These are phyloP conservation scores for Naumovozyma baii DNA, from an alignment of 805 yeast genomes.

Conservation along the genomic window DNA sequence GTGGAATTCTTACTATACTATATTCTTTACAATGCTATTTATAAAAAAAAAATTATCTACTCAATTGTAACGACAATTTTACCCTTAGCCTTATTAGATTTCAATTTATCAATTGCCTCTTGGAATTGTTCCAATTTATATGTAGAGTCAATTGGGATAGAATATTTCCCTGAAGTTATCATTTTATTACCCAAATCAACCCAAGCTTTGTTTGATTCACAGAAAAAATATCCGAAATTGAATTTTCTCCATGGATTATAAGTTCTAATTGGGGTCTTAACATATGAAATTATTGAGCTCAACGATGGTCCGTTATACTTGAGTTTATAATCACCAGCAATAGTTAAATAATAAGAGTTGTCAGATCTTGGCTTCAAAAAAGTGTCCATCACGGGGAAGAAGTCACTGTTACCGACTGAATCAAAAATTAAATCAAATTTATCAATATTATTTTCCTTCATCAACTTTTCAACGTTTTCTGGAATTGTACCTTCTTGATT, in stretches of 20 bases:
- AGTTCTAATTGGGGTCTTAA: constrained; percentile 6
- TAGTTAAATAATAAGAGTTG: constrained; percentile 41
- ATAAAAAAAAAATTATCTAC: too few relatives aligned
- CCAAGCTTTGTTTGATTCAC: constrained; percentile 4
- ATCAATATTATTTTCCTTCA: constrained; percentile 26
- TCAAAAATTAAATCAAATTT: constrained; percentile 55
- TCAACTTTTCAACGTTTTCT: constrained; percentile 29
- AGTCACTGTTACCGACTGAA: constrained; percentile 47
- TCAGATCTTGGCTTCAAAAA: constrained; percentile 38
- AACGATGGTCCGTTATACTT: constrained; percentile 13
- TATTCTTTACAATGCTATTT: too few relatives aligned
- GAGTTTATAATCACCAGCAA: constrained; percentile 45
- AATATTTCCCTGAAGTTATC: constrained; percentile 26
- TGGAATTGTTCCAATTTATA: constrained; percentile 40
- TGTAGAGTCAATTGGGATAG: constrained; percentile 45
- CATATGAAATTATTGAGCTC: too few relatives aligned
- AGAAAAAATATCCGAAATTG: constrained; percentile 22
- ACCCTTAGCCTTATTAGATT: constrained; percentile 45
- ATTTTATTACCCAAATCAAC: constrained; percentile 14
- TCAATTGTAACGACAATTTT: constrained; percentile 38
- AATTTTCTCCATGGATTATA: constrained; percentile 22
- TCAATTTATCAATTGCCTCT: constrained; percentile 42
- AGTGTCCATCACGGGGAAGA: constrained; percentile 34
- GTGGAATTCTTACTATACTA: too few relatives aligned
- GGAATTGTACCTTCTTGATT: constrained; percentile 31